These are phyloP conservation scores for Cercophora sp. DNA, from an alignment of 495 filamentous ascomycete species.

Conservation along the genomic window DNA sequence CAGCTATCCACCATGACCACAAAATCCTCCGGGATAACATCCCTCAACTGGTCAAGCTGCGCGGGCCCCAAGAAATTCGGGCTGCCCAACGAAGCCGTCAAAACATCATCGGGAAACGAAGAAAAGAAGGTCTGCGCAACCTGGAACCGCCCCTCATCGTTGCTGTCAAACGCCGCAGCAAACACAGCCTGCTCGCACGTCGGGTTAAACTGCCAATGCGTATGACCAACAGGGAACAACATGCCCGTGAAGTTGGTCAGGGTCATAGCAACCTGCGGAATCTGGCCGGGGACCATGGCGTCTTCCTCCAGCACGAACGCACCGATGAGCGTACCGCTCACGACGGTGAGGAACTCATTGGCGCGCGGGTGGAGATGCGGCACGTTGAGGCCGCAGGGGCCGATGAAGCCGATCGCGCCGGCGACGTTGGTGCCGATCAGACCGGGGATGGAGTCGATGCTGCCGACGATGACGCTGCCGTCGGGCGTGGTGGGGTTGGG, in stretches of 20 bases:
- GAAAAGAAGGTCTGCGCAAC: slow-evolving; percentile 50
- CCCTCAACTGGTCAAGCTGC: slow-evolving; percentile 43
- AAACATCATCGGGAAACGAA: slow-evolving; percentile 37
- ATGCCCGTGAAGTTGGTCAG: slow-evolving; percentile 49
- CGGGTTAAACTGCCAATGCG: slow-evolving; percentile 53
- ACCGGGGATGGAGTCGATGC: slow-evolving; percentile 39
- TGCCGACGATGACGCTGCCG: slow-evolving; percentile 35
- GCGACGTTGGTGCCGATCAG: slow-evolving; percentile 36
- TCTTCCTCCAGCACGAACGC: slow-evolving; percentile 49
- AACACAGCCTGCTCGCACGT: slow-evolving; percentile 46
- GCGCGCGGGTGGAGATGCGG: slow-evolving; percentile 45
- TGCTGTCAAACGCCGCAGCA: slow-evolving; percentile 44
- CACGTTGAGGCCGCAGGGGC: slow-evolving; percentile 45
- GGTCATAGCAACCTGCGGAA: slow-evolving; percentile 30
- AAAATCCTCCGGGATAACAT: slow-evolving; percentile 41
- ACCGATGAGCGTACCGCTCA: slow-evolving; percentile 39
- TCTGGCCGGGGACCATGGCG: slow-evolving; percentile 21
- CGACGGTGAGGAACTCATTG: slow-evolving; percentile 39
- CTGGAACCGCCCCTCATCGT: slow-evolving; percentile 46
- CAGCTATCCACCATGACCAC: slow-evolving; percentile 46
- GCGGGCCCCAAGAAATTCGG: slow-evolving; percentile 33
- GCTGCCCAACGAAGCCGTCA: slow-evolving; percentile 41
- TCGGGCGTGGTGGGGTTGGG: slow-evolving; percentile 22
- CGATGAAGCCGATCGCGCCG: slow-evolving; percentile 41
- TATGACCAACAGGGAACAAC: slow-evolving; percentile 20